phyloP scores from a whole-genome alignment of 768 basidiomycete species.

The Dendrothele bispora region DNA sequence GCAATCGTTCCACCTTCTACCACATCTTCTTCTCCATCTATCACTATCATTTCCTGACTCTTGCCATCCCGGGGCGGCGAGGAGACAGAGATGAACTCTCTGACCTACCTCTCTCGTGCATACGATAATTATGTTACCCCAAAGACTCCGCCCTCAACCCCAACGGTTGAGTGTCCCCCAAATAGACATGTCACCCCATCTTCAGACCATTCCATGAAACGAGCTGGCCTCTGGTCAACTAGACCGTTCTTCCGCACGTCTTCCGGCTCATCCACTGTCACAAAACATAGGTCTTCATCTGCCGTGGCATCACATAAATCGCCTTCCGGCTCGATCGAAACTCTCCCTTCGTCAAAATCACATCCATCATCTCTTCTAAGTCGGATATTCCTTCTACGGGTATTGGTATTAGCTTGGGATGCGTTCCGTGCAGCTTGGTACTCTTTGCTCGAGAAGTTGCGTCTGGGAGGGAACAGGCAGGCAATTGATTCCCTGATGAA shows the following conservation, averaged over 20 bases:
- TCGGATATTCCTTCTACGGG: slow-evolving; percentile 70
- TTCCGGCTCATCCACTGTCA: slow-evolving; percentile 26
- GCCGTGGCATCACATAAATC: slow-evolving; percentile 28
- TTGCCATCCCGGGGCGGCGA: slow-evolving; percentile 4
- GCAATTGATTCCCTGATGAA: slow-evolving; percentile 25
- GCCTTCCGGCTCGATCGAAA: slow-evolving; percentile 22
- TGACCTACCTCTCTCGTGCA: slow-evolving; percentile 78
- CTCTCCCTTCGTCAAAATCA: slow-evolving; percentile 31
- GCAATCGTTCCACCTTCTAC: neutral
- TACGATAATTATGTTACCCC: slow-evolving; percentile 73
- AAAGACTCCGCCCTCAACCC: slow-evolving; percentile 58
- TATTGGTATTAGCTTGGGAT: slow-evolving; percentile 70
- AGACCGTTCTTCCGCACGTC: slow-evolving; percentile 46
- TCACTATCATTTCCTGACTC: neutral
- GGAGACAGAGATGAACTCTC: slow-evolving; percentile 67
- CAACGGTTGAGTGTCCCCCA: slow-evolving; percentile 40
- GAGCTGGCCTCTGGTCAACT: slow-evolving; percentile 59
- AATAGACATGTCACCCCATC: slow-evolving; percentile 11
- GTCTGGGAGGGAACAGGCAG: slow-evolving; percentile 11
- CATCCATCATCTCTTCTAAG: slow-evolving; percentile 45
- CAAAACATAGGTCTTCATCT: slow-evolving; percentile 65
- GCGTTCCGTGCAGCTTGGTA: slow-evolving; percentile 62
- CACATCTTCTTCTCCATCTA: neutral
- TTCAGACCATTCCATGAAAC: slow-evolving; percentile 33
- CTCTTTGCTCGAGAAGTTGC: slow-evolving; percentile 33